These are phyloP conservation scores for Dalbergia oliveri DNA, from an alignment of 306 rosid genomes.

Conservation along the genomic window DNA sequence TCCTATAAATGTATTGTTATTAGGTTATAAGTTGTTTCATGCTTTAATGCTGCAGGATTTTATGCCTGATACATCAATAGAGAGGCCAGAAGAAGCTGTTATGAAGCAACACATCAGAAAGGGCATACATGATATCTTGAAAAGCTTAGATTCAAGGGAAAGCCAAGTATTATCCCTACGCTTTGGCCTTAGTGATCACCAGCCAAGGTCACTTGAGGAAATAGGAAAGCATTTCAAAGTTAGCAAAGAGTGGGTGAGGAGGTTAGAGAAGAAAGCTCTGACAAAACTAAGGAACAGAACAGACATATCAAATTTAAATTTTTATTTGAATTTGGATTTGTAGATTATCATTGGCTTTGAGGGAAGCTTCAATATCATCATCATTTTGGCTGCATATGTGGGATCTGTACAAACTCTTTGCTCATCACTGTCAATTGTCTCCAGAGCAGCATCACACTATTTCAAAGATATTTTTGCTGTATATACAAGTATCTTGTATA, in stretches of 20 bases:
- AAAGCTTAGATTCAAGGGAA: slow-evolving; percentile 74
- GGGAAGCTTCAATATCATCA: slow-evolving; percentile 43
- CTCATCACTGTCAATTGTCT: not conserved
- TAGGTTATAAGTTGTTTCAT: slow-evolving; percentile 30
- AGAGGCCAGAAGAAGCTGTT: slow-evolving; percentile 74
- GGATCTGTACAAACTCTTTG: not conserved
- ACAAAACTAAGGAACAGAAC: slow-evolving; percentile 63
- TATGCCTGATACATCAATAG: slow-evolving; percentile 60
- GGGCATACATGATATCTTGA: slow-evolving; percentile 61
- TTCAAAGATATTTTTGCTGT: slow-evolving; percentile 12
- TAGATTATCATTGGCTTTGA: slow-evolving; percentile 46
- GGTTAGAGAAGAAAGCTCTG: slow-evolving; percentile 76
- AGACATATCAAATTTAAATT: slow-evolving; percentile 53
- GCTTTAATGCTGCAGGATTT: slow-evolving; percentile 61
- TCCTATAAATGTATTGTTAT: not conserved
- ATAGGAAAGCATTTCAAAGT: slow-evolving; percentile 72
- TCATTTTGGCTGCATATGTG: not conserved
- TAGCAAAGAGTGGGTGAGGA: slow-evolving; percentile 76
- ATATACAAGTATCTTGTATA: slow-evolving; percentile 9
- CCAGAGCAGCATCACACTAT: not conserved
- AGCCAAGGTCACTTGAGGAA: slow-evolving; percentile 79
- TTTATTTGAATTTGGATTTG: slow-evolving; percentile 55
- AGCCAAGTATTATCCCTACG: slow-evolving; percentile 75
- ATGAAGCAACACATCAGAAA: slow-evolving; percentile 71
- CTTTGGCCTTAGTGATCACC: slow-evolving; percentile 71